Evolutionary conservation across 305 asterid species (phyloP), one percentile per base, ranked within the genome.

Genomic region (Ajuga reptans): DNA sequence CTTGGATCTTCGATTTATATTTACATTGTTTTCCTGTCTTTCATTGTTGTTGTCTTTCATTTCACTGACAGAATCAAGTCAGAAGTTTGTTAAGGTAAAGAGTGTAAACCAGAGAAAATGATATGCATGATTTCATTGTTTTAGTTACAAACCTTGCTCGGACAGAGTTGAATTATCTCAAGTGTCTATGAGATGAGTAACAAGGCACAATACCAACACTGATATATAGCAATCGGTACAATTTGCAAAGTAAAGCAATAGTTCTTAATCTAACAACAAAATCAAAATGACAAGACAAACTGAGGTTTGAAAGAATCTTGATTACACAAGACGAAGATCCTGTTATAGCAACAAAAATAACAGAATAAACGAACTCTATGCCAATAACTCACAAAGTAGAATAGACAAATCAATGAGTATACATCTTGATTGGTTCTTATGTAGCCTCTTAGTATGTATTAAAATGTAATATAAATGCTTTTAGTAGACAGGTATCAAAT

Each of bases 61-160:
- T 76, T 46, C 60, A 33, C 64, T 68, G 69, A 42, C 18, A 27
- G 60, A 43, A 45, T 56, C 64, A 64, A 69, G 67, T 56, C 60
- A 41, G 66, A 46, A 64, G 31, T 69, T 58, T 75, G 70, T 74
- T 62, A 34, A 46, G 4, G 49, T 65, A 16, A 14, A 33, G 57
- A 56, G 16, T 73, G 61, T 52, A 33, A 68, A 21, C 59, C 7
- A 45, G 8, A 55, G 34, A 16, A 29, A 62, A 45, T 42, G 64
- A 1, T 18, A 79, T 57, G 75, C 47, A 37, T 71, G 69, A 70
- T 59, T 37, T 41, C 65, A 10, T 59, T 39, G 67, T 47, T 55
- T 72, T 34, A 9, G 1, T 39, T 61, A 15, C 67, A 49, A 18
- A 39, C 18, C 52, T 54, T 45, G 54, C 55, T 56, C 27, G 47